Evolutionary conservation across 2,329 filamentous ascomycete genomes (phyloP).

Genomic region (Cyphellophora europaea): DNA sequence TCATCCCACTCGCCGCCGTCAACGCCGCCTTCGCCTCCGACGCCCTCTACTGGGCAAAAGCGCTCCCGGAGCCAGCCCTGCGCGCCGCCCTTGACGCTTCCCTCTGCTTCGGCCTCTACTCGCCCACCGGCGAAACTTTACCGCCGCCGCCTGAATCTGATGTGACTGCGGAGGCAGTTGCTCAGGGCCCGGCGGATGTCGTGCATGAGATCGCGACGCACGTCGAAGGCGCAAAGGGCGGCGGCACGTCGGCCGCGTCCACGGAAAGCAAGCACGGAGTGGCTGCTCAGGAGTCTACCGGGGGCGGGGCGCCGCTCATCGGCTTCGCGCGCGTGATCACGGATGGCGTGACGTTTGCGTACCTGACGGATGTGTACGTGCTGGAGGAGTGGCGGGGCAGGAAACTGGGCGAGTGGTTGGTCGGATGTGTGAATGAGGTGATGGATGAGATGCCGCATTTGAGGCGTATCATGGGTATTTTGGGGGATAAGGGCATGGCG

Average conservation of each 20-base stretch:
- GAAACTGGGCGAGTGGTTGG: constrained; percentile 57
- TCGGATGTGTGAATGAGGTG: constrained; percentile 50
- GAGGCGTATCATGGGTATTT: constrained; percentile 49
- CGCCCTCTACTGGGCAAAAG: constrained; percentile 51
- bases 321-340: constrained; percentile 57
- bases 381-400: constrained; percentile 48
- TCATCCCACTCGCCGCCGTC: constrained; percentile 46
- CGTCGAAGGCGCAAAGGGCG: constrained; percentile 7
- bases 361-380: constrained; percentile 61
- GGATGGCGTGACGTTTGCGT: constrained; percentile 59
- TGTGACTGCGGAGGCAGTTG: too few species aligned
- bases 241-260: constrained; percentile 1
- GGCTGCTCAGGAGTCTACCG: constrained; percentile 31
- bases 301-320: too few species aligned
- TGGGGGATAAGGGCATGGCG: constrained; percentile 11
- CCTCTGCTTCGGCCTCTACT: constrained; percentile 53
- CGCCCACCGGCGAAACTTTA: constrained; percentile 1
- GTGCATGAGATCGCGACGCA: constrained; percentile 4
- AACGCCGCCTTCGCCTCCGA: constrained; percentile 49
- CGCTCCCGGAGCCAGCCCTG: constrained; percentile 41
- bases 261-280: constrained; percentile 21
- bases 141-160: background rate
- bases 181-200: too few species aligned
- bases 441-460: constrained; percentile 49
- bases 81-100: constrained; percentile 48